Evolutionary conservation across 371 early-diverging fungal species (phyloP).

Genomic region (Haplosporangium sp.): DNA sequence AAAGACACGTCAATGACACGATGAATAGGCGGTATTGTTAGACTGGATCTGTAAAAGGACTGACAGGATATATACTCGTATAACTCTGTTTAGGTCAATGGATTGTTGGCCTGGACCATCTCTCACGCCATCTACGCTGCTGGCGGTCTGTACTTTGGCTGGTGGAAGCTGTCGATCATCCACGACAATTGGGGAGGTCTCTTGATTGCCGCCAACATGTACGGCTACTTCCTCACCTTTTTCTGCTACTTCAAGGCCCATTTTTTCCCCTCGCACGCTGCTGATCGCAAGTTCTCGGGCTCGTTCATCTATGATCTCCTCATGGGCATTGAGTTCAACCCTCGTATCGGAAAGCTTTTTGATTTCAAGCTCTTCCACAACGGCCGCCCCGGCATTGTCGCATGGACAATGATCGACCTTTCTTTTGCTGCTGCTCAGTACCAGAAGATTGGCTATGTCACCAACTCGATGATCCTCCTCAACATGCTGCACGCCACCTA

Average conservation of each 20-base stretch:
- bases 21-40: too few relatives aligned
- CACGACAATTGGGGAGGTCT: conserved; percentile 83
- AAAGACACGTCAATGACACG: too few relatives aligned
- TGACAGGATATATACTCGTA: too few relatives aligned
- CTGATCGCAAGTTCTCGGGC: conserved; percentile 82
- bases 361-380: conserved; percentile 89
- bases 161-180: conserved; percentile 72
- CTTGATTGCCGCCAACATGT: conserved; percentile 77
- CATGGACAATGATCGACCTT: conserved; percentile 83
- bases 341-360: conserved; percentile 74
- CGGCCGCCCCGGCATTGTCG: conserved; percentile 85
- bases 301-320: conserved; percentile 73
- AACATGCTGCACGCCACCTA: conserved; percentile 79
- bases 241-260: conserved; percentile 81
- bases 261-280: conserved; percentile 80
- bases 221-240: conserved; percentile 80
- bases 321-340: conserved; percentile 87
- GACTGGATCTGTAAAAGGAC: neutral
- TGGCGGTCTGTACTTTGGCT: conserved; percentile 66
- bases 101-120: conserved; percentile 76
- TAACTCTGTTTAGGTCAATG: conserved; percentile 68
- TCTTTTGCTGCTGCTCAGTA: conserved; percentile 80
- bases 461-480: conserved; percentile 81
- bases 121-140: conserved; percentile 76
- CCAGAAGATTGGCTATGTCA: conserved; percentile 74